phyloP scores from a whole-genome alignment of 2,329 filamentous ascomycete species.

The Elsinoe necatrix region DNA sequence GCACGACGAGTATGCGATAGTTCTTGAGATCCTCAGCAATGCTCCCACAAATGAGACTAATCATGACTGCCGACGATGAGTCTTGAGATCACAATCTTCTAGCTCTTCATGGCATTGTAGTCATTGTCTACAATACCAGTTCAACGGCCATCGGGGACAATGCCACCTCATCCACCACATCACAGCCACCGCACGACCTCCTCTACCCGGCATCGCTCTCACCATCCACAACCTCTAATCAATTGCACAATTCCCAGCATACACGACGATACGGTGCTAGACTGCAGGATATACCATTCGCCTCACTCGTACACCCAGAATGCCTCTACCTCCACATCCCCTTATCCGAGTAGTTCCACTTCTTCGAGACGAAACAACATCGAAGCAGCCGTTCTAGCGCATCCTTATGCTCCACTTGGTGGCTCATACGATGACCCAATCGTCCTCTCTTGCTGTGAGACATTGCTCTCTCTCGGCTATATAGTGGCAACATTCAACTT shows the following conservation, averaged over 20 bases:
- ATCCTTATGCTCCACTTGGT: slow-evolving; percentile 84
- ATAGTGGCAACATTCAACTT: slow-evolving; percentile 89
- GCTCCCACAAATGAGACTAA: too few relatives aligned
- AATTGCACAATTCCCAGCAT: slow-evolving; percentile 73
- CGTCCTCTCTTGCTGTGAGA: slow-evolving; percentile 55
- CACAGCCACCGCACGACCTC: neutral
- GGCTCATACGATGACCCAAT: slow-evolving; percentile 77
- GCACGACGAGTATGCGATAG: too few relatives aligned
- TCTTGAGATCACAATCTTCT: too few relatives aligned
- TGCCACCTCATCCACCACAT: neutral
- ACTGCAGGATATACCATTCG: slow-evolving; percentile 72
- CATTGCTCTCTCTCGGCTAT: slow-evolving; percentile 62
- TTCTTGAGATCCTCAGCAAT: too few relatives aligned
- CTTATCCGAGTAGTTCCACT: slow-evolving; percentile 21
- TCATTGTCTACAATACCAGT: too few relatives aligned
- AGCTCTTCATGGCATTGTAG: too few relatives aligned
- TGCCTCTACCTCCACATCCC: slow-evolving; percentile 22
- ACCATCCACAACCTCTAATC: neutral
- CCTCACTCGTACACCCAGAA: neutral
- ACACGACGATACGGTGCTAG: slow-evolving; percentile 64
- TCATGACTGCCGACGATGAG: too few relatives aligned
- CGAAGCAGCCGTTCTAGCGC: slow-evolving; percentile 61
- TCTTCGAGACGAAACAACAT: slow-evolving; percentile 21
- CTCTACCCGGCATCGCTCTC: neutral
- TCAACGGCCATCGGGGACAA: too few relatives aligned